Evolutionary conservation across 805 yeast species (phyloP).

Genomic region (Cyberlindnera xishuangbannaensis): DNA sequence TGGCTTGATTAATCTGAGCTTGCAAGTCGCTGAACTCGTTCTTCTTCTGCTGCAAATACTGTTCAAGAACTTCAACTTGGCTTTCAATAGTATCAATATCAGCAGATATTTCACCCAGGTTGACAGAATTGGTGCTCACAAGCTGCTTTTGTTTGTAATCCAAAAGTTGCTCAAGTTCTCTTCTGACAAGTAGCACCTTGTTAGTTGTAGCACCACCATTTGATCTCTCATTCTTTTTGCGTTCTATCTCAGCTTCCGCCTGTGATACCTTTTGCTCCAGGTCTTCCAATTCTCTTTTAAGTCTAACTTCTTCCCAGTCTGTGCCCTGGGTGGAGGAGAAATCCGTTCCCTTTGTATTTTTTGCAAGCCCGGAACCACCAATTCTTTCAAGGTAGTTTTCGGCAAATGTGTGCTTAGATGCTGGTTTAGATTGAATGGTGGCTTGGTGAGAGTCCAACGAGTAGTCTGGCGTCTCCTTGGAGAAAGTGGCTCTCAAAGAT

Average conservation of each 20-base stretch:
- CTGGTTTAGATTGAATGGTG: slow-evolving; percentile 18
- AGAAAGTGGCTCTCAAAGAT: slow-evolving; percentile 83
- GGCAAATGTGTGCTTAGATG: slow-evolving; percentile 40
- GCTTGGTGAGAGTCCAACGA: slow-evolving; percentile 54
- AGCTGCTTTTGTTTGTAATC: slow-evolving; percentile 68
- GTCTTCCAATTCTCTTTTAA: slow-evolving; percentile 71
- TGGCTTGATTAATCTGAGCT: slow-evolving; percentile 31
- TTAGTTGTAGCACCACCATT: slow-evolving; percentile 17
- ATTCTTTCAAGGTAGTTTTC: slow-evolving; percentile 49
- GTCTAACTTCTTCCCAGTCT: slow-evolving; percentile 89
- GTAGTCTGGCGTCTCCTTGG: slow-evolving; percentile 75
- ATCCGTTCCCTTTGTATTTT: slow-evolving; percentile 53
- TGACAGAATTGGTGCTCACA: slow-evolving; percentile 26
- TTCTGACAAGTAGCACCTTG: slow-evolving; percentile 33
- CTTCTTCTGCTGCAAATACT: slow-evolving; percentile 56
- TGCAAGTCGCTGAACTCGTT: slow-evolving; percentile 49
- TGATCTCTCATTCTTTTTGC: slow-evolving; percentile 28
- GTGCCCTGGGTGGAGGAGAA: slow-evolving; percentile 64
- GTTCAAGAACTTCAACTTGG: slow-evolving; percentile 71
- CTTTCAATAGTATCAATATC: slow-evolving; percentile 68
- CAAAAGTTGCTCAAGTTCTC: slow-evolving; percentile 78
- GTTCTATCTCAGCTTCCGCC: slow-evolving; percentile 45
- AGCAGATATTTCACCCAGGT: slow-evolving; percentile 47
- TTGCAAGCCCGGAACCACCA: slow-evolving; percentile 36
- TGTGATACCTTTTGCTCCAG: slow-evolving; percentile 59